A percentile compares a stretch with the other conserved stretches of the same genome.
Conservation (phyloP, 2,329 filamentous ascomycete species). For the Nothopassalora personata region DNA sequence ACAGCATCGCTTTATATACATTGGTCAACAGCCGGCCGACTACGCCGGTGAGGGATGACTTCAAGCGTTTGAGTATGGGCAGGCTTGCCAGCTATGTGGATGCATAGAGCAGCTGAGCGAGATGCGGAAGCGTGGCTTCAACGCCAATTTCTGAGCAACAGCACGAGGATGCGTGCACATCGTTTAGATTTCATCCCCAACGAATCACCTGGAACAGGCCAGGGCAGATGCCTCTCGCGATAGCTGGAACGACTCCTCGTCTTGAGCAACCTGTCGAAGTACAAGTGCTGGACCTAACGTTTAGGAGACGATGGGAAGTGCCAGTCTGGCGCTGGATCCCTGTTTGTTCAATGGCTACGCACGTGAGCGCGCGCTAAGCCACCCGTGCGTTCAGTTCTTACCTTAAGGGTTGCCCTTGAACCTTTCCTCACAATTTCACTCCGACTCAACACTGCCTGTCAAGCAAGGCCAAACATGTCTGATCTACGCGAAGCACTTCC, state of each 20-base stretch:
- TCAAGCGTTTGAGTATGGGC: slow-evolving; percentile 25
- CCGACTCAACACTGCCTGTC: too few relatives aligned
- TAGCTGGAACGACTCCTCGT: not conserved
- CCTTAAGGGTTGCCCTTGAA: not conserved
- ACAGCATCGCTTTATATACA: slow-evolving; percentile 74
- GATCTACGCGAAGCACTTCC: not conserved
- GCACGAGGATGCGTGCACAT: not conserved
- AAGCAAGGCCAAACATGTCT: not conserved
- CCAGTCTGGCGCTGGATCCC: too few relatives aligned
- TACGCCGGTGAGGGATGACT: slow-evolving; percentile 23
- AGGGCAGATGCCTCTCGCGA: not conserved
- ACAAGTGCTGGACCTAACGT: too few relatives aligned
- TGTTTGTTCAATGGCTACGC: too few relatives aligned
- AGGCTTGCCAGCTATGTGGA: slow-evolving; percentile 27
- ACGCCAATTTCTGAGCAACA: not conserved
- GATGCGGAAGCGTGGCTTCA: not conserved
- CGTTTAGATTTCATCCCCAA: not conserved
- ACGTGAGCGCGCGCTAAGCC: too few relatives aligned
- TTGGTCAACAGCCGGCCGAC: slow-evolving; percentile 28
- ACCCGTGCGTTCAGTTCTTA: not conserved
- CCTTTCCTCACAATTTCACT: too few relatives aligned
- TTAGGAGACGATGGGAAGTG: too few relatives aligned
- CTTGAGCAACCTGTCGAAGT: too few relatives aligned
- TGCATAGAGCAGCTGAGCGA: slow-evolving; percentile 12
- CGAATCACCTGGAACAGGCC: not conserved